phyloP scores from a whole-genome alignment of 179 eudicot genomes.

The Spinacia oleracea region DNA sequence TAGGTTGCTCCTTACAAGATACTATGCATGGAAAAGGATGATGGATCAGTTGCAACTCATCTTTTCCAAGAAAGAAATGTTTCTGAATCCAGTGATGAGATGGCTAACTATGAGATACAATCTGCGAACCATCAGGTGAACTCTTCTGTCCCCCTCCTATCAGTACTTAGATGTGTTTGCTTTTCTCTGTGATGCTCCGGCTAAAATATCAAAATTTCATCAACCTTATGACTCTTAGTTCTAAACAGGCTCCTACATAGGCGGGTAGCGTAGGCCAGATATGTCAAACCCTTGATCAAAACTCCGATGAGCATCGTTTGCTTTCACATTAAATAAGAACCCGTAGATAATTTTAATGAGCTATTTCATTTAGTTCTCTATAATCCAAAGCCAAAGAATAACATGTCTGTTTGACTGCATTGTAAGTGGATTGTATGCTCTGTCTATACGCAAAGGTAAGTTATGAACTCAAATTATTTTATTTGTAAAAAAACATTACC shows the following conservation, averaged over 20 bases:
- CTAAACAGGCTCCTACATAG: background rate
- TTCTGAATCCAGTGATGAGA: conserved; percentile 39
- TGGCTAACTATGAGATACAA: conserved; percentile 40
- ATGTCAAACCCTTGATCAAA: background rate
- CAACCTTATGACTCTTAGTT: background rate
- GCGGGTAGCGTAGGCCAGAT: background rate
- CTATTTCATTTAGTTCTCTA: background rate
- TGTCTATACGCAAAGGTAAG: too few species aligned
- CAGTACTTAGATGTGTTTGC: background rate
- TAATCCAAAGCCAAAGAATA: background rate
- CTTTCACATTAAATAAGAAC: background rate
- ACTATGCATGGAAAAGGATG: conserved; percentile 64
- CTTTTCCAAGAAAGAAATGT: conserved; percentile 35
- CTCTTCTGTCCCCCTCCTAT: background rate
- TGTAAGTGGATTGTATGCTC: background rate
- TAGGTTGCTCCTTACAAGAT: conserved; percentile 77
- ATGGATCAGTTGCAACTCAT: conserved; percentile 45
- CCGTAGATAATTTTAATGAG: background rate
- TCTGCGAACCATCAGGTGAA: conserved; percentile 34
- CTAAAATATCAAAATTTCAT: background rate
- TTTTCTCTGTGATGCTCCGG: background rate
- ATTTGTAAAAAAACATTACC: too few species aligned
- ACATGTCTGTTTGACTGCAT: background rate
- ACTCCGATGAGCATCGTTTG: background rate
- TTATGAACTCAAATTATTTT: too few species aligned